These are phyloP conservation scores for Mucor saturninus DNA, from an alignment of 371 early-diverging fungal species.

Conservation along the genomic window DNA sequence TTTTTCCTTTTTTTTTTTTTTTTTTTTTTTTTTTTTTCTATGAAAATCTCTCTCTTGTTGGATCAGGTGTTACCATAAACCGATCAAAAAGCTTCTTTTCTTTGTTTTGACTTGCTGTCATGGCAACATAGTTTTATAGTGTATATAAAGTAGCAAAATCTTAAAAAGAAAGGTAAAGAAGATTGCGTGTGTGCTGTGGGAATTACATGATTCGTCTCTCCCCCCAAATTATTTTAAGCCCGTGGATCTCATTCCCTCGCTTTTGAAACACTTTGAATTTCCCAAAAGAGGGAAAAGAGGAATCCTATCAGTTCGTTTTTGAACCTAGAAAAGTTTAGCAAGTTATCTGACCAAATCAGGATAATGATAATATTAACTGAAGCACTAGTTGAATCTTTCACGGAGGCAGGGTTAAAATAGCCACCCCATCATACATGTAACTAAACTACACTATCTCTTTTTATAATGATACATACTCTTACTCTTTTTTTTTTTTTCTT, in stretches of 20 bases:
- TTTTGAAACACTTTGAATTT: slow-evolving; percentile 31
- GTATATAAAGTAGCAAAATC: not conserved
- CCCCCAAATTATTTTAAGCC: not conserved
- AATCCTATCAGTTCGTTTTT: slow-evolving; percentile 30
- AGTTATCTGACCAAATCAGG: slow-evolving; percentile 6
- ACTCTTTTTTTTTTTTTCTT: not conserved
- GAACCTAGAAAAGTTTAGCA: slow-evolving; percentile 16
- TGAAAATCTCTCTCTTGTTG: slow-evolving; percentile 2
- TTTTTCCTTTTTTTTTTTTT: not conserved
- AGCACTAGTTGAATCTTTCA: not conserved
- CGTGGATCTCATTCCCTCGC: slow-evolving; percentile 8
- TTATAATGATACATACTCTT: too few species aligned
- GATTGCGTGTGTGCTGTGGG: not conserved
- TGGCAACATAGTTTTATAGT: not conserved
- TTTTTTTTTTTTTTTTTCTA: not conserved
- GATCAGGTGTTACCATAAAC: slow-evolving; percentile 6
- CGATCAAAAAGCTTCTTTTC: not conserved
- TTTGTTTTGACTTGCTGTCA: not conserved
- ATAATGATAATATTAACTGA: not conserved
- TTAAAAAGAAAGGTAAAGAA: not conserved
- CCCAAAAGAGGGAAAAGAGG: slow-evolving; percentile 17
- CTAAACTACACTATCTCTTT: slow-evolving; percentile 1
- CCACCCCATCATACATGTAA: slow-evolving; percentile 14
- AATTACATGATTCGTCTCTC: not conserved
- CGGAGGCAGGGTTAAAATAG: slow-evolving; percentile 4